phyloP scores from a whole-genome alignment of 192 early-diverging fungal genomes.

The Glomus cerebriforme region DNA sequence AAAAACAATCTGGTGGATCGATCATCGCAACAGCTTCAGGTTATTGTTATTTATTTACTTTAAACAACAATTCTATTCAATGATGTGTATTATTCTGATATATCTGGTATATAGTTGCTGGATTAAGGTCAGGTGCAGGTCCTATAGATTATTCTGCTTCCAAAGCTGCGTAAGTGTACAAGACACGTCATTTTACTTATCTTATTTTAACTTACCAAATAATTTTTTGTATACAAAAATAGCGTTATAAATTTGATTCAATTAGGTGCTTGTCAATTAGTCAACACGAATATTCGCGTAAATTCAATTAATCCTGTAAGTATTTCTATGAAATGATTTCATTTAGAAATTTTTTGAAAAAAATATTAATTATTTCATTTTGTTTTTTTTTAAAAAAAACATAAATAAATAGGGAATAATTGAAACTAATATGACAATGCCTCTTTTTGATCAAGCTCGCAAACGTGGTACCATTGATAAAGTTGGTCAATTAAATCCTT shows the following conservation, averaged over 20 bases:
- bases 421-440: slow-evolving; percentile 56
- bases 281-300: slow-evolving; percentile 47
- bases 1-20: slow-evolving; percentile 45
- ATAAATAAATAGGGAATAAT: slow-evolving; percentile 48
- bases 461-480: slow-evolving; percentile 41
- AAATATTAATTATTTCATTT: background rate
- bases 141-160: slow-evolving; percentile 55
- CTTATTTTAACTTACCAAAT: background rate
- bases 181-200: background rate
- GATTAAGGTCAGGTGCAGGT: slow-evolving; percentile 53
- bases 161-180: slow-evolving; percentile 50
- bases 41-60: slow-evolving; percentile 1
- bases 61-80: background rate
- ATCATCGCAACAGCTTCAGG: slow-evolving; percentile 57
- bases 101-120: slow-evolving; percentile 45
- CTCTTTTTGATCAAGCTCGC: slow-evolving; percentile 48
- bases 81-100: too few relatives aligned
- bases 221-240: background rate
- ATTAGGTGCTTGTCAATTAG: slow-evolving; percentile 42
- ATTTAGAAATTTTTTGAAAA: background rate
- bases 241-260: slow-evolving; percentile 51
- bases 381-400: background rate
- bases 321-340: background rate
- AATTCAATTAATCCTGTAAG: slow-evolving; percentile 56
- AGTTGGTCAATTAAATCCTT: slow-evolving; percentile 56